Conservation (phyloP, 306 rosid species). For the Glycine soja region DNA sequence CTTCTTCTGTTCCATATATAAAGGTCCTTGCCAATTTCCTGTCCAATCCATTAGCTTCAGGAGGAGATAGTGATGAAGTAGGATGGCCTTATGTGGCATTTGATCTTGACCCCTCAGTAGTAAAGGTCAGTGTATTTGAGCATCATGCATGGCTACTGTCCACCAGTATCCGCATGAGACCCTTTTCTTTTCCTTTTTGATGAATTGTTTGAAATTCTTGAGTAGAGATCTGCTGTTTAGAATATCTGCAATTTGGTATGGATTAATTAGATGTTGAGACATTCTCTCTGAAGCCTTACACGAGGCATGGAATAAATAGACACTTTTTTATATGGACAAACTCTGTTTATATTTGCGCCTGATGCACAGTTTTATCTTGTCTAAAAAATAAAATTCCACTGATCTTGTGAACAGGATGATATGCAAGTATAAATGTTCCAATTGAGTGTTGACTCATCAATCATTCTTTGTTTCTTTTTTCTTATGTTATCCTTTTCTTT, state of each 20-base stretch:
- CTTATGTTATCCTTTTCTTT: constrained; percentile 40
- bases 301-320: constrained; percentile 10
- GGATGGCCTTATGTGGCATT: constrained; percentile 89
- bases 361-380: constrained; percentile 27
- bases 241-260: constrained; percentile 6
- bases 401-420: constrained; percentile 20
- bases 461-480: constrained; percentile 21
- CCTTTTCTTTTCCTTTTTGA: constrained; percentile 7
- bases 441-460: constrained; percentile 21
- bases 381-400: not conserved
- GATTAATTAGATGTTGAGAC: constrained; percentile 16
- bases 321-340: constrained; percentile 15
- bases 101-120: constrained; percentile 85
- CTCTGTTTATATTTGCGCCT: constrained; percentile 25
- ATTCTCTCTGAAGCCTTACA: not conserved
- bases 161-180: constrained; percentile 8
- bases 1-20: constrained; percentile 42
- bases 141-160: constrained; percentile 26
- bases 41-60: constrained; percentile 81
- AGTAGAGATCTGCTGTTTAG: constrained; percentile 18
- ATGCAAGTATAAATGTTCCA: constrained; percentile 17
- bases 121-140: constrained; percentile 69
- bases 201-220: constrained; percentile 9
- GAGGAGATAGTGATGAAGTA: constrained; percentile 61
- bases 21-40: constrained; percentile 97